Base-by-base conservation (phyloP, 176 grass and related monocot genomes). In the Avena atlantica region DNA sequence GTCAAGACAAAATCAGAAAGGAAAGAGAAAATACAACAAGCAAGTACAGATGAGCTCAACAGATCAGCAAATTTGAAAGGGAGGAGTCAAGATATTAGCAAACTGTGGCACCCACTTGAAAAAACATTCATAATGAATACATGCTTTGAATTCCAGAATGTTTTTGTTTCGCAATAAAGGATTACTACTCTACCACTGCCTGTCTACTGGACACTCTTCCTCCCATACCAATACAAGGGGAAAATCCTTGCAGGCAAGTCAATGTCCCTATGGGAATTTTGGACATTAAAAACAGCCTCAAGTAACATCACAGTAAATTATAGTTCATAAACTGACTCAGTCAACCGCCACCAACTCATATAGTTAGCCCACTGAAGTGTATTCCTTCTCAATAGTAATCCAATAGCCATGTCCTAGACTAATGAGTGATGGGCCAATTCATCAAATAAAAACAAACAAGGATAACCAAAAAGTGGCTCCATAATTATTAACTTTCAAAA, bases 1-100 rank as follows among this genome's bases (percentile, higher is more conserved):
- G 2, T 61, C 52, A 70, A 76, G 4, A 37, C 78, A 79, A 88
- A 71, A 72, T n/a, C n/a, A 80, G 9, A 79, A 83, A 49, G 4
- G 52, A 7, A 70, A 47, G 59, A 23, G 36, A 52, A 69, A 59
- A 45, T 65, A 44, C 8, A 84, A 23, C 27, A 78, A 61, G 68
- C 47, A 11, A 21, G 55, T 61, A 76, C 23, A 34, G 83, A 76
- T 85, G 44, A 77, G 72, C 44, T 76, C 44, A 64, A 73, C 31
- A 79, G 10, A 40, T 79, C 16, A 83, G 19, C 16, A 21, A 9
- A 34, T 17, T 12, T 45, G 12, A 16, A 83, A 59, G 40, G 36
- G 20, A 48, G 9, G 48, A 17, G 9, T 80, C 12, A 74, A 65
- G 19, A 9, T 21, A 73, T 37, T 70, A 65, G 15, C 52, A 17